Base-by-base conservation (phyloP, 352 stramenopile genomes). In the Halophytophthora polymorphica region DNA sequence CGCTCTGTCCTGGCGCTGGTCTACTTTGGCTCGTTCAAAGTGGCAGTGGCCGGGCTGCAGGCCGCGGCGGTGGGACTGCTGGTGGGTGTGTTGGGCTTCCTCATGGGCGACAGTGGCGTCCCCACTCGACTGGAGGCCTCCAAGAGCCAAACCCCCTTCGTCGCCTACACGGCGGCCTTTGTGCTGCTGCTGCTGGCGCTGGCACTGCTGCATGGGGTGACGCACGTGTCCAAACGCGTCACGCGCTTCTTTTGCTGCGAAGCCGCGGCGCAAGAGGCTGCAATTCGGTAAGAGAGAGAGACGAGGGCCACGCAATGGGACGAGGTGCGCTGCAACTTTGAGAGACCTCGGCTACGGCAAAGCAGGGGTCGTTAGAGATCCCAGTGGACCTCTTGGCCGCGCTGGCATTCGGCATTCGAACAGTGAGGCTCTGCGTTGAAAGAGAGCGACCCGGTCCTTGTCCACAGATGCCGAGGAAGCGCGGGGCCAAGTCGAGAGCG, bases 211-310 rank as follows among this genome's bases (percentile, higher is more conserved):
- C 70, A 86, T 45, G 70, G 50, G 10, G 55, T 73, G 43, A 68
- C 61, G 22, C 59, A 64, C 6, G 45, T 77, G 38, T 66, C 73
- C 17, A 74, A 82, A 47, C 53, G 57, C 29, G 49, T 77, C 25
- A 88, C 77, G 29, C 68, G 73, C 14, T 83, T 80, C 55, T 79
- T 83, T 50, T 84, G 69, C 56, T 86, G 77, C 48, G 65, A 58
- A 17, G 51, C 36, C 11, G n/a, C 47, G 25, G n/a, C 43, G 18
- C 28, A 53, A 36, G 25, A 36, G 40, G 23, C 52, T n/a, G 18
- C n/a, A 34, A 18, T 8, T 3, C 28, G 22, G 39, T 53, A 58
- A 60, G 22, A 44, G 17, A 23, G 25, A 28, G 33, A 42, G 18
- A n/a, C 13, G 8, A 37, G 33, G 23, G 12, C 23, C 4, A n/a